Conservation (phyloP, 257 asterid genomes). For the Apocynum venetum region DNA sequence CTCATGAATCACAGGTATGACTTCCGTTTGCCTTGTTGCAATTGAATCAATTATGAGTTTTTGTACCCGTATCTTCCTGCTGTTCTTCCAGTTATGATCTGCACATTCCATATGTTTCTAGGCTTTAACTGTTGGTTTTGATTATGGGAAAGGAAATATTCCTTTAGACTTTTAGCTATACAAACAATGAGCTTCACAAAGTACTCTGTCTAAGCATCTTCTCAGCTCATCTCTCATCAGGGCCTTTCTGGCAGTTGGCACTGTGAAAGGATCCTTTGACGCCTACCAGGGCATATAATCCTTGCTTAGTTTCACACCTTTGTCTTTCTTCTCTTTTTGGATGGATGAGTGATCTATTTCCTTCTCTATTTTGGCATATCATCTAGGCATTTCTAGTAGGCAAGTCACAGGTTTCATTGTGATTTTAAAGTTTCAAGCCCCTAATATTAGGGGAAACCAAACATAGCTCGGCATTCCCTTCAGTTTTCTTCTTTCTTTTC, state of each 20-base stretch:
- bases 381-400: neutral
- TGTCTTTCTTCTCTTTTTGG: too few species aligned
- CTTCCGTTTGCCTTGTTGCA: constrained; percentile 10
- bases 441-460: neutral
- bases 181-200: neutral
- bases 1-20: constrained; percentile 55
- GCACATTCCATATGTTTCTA: neutral
- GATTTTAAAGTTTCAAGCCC: constrained; percentile 5
- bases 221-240: neutral
- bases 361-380: neutral
- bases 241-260: neutral
- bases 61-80: neutral
- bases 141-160: neutral
- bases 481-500: neutral
- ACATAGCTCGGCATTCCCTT: neutral
- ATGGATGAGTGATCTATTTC: neutral
- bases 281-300: neutral
- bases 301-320: neutral
- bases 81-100: neutral
- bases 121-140: neutral
- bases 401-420: neutral
- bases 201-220: neutral
- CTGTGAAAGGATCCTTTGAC: too few species aligned
- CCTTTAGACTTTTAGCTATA: too few species aligned
- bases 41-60: neutral